Conservation (phyloP, 345 rosid species). For the Populus deltoides region DNA sequence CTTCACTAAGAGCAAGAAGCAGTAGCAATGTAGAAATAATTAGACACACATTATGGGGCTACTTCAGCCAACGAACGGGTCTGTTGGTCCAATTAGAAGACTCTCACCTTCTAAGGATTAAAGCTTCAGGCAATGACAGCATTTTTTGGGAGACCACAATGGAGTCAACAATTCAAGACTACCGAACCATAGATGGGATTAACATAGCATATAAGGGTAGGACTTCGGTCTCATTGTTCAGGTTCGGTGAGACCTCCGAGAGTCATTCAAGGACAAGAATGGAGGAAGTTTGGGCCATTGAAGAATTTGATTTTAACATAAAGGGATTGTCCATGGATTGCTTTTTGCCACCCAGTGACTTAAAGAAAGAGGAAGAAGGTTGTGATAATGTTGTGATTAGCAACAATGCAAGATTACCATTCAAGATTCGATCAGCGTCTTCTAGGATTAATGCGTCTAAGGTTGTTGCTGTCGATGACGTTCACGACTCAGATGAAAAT, state of each 20-base stretch:
- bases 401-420: constrained; percentile 39
- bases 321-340: constrained; percentile 85
- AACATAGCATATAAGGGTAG: constrained; percentile 75
- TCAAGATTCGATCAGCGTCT: constrained; percentile 45
- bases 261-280: constrained; percentile 73
- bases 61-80: constrained; percentile 91
- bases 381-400: constrained; percentile 23
- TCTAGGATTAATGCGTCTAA: constrained; percentile 56
- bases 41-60: constrained; percentile 82
- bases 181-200: constrained; percentile 69
- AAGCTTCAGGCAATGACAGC: constrained; percentile 45
- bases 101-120: constrained; percentile 71
- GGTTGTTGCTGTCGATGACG: constrained; percentile 51
- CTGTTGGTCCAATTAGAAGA: constrained; percentile 72
- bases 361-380: constrained; percentile 64
- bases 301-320: constrained; percentile 88
- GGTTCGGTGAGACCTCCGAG: constrained; percentile 63
- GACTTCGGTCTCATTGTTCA: constrained; percentile 59
- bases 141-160: constrained; percentile 90
- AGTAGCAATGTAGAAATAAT: constrained; percentile 67
- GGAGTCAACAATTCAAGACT: constrained; percentile 76
- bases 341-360: constrained; percentile 84
- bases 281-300: constrained; percentile 90
- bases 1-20: constrained; percentile 60
- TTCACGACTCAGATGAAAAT: constrained; percentile 26